Conservation (phyloP, 352 stramenopile species). For the Globisporangium spinosum region DNA sequence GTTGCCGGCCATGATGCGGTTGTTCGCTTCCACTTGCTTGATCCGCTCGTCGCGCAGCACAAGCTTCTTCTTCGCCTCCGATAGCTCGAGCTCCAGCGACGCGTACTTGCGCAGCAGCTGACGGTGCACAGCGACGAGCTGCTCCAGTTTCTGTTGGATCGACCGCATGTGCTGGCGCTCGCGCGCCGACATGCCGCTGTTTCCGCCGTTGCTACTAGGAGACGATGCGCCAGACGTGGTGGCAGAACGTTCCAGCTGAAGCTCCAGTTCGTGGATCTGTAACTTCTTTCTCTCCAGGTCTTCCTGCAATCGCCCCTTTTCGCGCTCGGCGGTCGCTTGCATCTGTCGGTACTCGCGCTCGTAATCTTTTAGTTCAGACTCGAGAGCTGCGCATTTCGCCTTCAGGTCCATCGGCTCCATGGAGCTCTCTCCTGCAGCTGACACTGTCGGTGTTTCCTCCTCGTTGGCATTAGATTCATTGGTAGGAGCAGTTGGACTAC, state of each 20-base stretch:
- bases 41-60: conserved; percentile 88
- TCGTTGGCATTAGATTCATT: neutral
- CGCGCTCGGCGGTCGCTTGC: conserved; percentile 47
- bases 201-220: conserved; percentile 22
- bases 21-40: conserved; percentile 87
- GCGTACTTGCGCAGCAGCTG: conserved; percentile 90
- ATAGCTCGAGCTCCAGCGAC: conserved; percentile 84
- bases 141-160: conserved; percentile 89
- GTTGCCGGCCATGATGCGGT: conserved; percentile 84
- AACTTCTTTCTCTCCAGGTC: conserved; percentile 61
- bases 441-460: conserved; percentile 2
- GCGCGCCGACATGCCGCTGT: conserved; percentile 66
- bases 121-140: conserved; percentile 88
- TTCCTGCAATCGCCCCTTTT: conserved; percentile 60
- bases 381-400: conserved; percentile 44
- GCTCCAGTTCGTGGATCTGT: conserved; percentile 64
- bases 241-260: conserved; percentile 39
- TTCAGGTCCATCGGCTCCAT: conserved; percentile 48
- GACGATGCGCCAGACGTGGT: conserved; percentile 16
- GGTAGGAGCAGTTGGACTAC: conserved; percentile 9
- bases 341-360: conserved; percentile 66
- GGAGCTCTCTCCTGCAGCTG: conserved; percentile 33
- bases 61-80: conserved; percentile 87
- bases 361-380: conserved; percentile 62
- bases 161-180: conserved; percentile 86